phyloP scores from a whole-genome alignment of 176 grass and related monocot species.

The Elaeis guineensis region DNA sequence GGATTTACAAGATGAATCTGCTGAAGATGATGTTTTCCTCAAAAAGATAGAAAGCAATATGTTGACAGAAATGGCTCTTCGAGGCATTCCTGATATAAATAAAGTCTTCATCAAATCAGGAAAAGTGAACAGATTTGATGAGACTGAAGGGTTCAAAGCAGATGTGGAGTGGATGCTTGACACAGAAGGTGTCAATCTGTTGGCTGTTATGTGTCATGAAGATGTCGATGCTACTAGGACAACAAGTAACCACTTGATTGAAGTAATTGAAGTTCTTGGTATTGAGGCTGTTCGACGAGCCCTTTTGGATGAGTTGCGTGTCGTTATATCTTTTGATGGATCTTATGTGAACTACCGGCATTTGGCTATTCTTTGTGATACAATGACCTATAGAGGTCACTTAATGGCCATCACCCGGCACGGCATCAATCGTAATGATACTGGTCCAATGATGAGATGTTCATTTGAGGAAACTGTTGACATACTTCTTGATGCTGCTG shows the following conservation, averaged over 20 bases:
- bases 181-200: slow-evolving; percentile 92
- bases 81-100: slow-evolving; percentile 96
- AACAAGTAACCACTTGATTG: slow-evolving; percentile 95
- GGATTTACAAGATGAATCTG: slow-evolving; percentile 89
- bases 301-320: slow-evolving; percentile 75
- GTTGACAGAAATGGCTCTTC: slow-evolving; percentile 97
- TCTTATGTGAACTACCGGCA: slow-evolving; percentile 96
- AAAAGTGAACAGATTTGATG: slow-evolving; percentile 73
- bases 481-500: slow-evolving; percentile 88
- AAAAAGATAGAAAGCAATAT: slow-evolving; percentile 90
- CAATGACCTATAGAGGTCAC: slow-evolving; percentile 92
- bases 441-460: slow-evolving; percentile 87
- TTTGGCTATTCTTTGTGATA: slow-evolving; percentile 93
- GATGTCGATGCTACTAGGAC: slow-evolving; percentile 93
- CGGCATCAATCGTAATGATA: slow-evolving; percentile 90
- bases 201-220: slow-evolving; percentile 94
- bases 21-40: slow-evolving; percentile 90
- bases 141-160: slow-evolving; percentile 65
- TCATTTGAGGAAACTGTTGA: slow-evolving; percentile 92
- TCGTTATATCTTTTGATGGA: slow-evolving; percentile 95
- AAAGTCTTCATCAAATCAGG: slow-evolving; percentile 91
- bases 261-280: slow-evolving; percentile 96
- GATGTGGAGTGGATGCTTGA: slow-evolving; percentile 94
- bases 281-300: slow-evolving; percentile 85
- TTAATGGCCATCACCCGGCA: slow-evolving; percentile 94